phyloP scores from a whole-genome alignment of 768 basidiomycete genomes.

The Megacollybia marginata region DNA sequence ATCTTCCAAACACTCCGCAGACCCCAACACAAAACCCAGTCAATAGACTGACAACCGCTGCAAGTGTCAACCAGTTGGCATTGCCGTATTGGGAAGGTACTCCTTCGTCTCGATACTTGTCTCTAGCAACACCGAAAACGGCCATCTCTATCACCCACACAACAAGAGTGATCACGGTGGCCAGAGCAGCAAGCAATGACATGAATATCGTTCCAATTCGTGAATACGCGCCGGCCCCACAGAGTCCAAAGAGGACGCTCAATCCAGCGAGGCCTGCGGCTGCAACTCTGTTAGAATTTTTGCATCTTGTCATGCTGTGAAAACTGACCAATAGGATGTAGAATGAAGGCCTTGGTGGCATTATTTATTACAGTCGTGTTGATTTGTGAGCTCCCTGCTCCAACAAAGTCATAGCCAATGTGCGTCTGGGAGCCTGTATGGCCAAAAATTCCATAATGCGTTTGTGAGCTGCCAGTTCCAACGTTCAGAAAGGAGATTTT shows the following conservation, averaged over 20 bases:
- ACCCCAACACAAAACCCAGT: slow-evolving; percentile 54
- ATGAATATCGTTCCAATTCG: slow-evolving; percentile 73
- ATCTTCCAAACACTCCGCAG: slow-evolving; percentile 63
- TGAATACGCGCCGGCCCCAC: slow-evolving; percentile 50
- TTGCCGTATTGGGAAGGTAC: slow-evolving; percentile 59
- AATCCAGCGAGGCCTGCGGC: slow-evolving; percentile 61
- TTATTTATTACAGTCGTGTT: slow-evolving; percentile 53
- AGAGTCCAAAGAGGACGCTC: slow-evolving; percentile 61
- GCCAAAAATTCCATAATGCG: slow-evolving; percentile 72
- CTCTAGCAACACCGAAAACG: slow-evolving; percentile 65
- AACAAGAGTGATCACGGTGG: slow-evolving; percentile 58
- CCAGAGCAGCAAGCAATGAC: slow-evolving; percentile 60
- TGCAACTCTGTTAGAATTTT: slow-evolving; percentile 12
- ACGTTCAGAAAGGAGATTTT: slow-evolving; percentile 61
- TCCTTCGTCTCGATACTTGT: slow-evolving; percentile 44
- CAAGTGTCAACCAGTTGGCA: slow-evolving; percentile 78
- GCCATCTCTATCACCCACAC: slow-evolving; percentile 75
- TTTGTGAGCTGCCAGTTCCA: slow-evolving; percentile 15
- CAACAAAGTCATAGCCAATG: slow-evolving; percentile 56
- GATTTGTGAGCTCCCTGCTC: slow-evolving; percentile 37
- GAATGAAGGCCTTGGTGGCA: slow-evolving; percentile 66
- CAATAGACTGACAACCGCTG: slow-evolving; percentile 57
- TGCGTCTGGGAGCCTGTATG: slow-evolving; percentile 47
- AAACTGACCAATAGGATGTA: slow-evolving; percentile 69
- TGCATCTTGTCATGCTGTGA: slow-evolving; percentile 4